Evolutionary conservation across 2,329 filamentous ascomycete genomes (phyloP), one percentile per base, ranked within the genome.

Genomic region (Phaeosphaeria sp.): DNA sequence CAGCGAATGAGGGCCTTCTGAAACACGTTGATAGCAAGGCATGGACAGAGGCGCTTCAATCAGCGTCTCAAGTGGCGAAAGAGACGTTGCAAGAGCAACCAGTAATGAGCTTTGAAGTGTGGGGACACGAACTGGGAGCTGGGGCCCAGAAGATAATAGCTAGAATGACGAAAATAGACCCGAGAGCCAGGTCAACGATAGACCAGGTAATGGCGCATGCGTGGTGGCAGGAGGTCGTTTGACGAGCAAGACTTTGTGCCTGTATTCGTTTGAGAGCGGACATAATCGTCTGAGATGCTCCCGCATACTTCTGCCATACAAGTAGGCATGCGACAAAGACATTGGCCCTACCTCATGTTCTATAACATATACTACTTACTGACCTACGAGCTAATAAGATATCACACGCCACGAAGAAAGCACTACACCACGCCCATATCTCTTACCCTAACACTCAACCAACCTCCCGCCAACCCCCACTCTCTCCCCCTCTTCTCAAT

Each of bases 101-200:
- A 48, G 58, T 52, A 55, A 43, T 67, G 40, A 72, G 66, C 66
- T 71, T 78, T 30, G 52, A 61, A 40, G 27, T 39, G 18, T 74
- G 71, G 72, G 67, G 68, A 18, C 51, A 70, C 48, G 62, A 68
- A 21, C 56, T 77, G 33, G 69, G 67, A 52, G 53, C 59, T 40
- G 57, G 57, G 50, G 72, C 67, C 51, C 30, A 71, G 49, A 61
- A 73, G 24, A 63, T 78, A 72, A 71, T 79, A 66, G 70, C 67
- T 60, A 61, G 63, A 58, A 79, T 74, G 71, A 74, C 59, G 46
- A 74, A 70, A 52, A 62, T 62, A 25, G 68, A 78, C 50, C 76
- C 72, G n/a, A 60, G 52, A 44, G 69, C 70, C 58, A 69, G 74
- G 63, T 57, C 59, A 58, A 75, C 65, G 40, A 77, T 77, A 60